Evolutionary conservation across 179 eudicot species (phyloP), one percentile per base, ranked within the genome.

Genomic region (Pouteria campechiana): DNA sequence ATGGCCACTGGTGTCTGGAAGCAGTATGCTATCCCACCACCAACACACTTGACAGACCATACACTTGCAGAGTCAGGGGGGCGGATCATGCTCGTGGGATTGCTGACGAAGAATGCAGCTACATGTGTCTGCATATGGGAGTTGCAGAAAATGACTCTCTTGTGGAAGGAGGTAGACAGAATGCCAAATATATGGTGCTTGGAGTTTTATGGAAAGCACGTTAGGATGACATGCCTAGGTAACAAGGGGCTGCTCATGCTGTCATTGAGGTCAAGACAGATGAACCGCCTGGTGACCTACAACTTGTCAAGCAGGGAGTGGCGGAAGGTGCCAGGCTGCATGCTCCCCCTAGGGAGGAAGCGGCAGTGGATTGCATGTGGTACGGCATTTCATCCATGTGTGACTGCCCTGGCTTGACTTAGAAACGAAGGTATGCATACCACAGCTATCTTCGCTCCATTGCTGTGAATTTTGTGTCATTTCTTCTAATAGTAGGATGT

Each of bases 121-220:
- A 81, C 97, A 10, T 88, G 97, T 44, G 84, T 83, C 45, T 88
- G 85, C 58, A 57, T 88, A 51, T 88, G 94, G 95, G 95, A 89
- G 93, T 70, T 89, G 58, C 95, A 89, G 64, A 84, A 68, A 70
- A 84, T 84, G 97, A 81, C 79, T 68, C 80, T 89, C 46, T 57
- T 84, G 52, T 89, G 97, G 97, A 89, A 81, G 89, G 97, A 89
- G 95, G 97, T 89, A 71, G 97, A 89, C 97, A 89, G 97, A 84
- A 89, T 89, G 95, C 97, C 97, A 88, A 87, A 87, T 59, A 50
- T 65, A 28, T 83, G 79, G 96, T 87, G 96, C 94, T 79, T 83
- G 77, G 92, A 83, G 25, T 88, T 88, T 60, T 83, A 88, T 12
- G 97, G 95, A 43, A 81, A 81, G 97, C 93, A 73, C 76, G 71